phyloP scores from a whole-genome alignment of 2,329 filamentous ascomycete genomes.

The Metarhizium humberi region DNA sequence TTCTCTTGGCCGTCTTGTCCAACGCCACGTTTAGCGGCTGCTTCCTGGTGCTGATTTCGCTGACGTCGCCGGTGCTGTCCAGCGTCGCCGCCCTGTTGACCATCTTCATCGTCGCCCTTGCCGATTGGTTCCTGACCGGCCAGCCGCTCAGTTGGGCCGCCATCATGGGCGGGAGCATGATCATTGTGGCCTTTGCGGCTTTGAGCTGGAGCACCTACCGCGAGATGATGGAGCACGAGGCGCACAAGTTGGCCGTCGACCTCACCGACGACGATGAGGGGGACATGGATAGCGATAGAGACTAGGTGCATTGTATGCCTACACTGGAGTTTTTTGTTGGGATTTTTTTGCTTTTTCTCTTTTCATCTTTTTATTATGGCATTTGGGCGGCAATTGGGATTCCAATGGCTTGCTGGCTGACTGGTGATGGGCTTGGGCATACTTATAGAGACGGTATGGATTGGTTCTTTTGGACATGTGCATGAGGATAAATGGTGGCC shows the following conservation, averaged over 20 bases:
- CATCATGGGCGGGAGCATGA: constrained; percentile 73
- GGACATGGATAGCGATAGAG: constrained; percentile 15
- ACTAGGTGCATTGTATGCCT: not conserved
- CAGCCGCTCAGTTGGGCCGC: constrained; percentile 65
- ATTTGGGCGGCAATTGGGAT: too few relatives aligned
- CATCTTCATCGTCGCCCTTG: constrained; percentile 91
- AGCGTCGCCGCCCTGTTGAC: constrained; percentile 90
- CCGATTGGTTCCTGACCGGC: constrained; percentile 80
- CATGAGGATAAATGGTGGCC: too few relatives aligned
- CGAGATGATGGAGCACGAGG: constrained; percentile 81
- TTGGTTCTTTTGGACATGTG: too few relatives aligned
- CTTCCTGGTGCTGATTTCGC: constrained; percentile 84
- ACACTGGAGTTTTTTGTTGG: constrained; percentile 21
- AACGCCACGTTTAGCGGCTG: constrained; percentile 91
- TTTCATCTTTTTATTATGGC: too few relatives aligned
- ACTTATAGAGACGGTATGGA: too few relatives aligned
- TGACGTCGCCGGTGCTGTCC: constrained; percentile 86
- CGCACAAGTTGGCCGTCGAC: constrained; percentile 42
- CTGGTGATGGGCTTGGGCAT: too few relatives aligned
- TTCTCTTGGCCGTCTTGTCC: constrained; percentile 70
- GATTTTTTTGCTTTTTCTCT: constrained; percentile 27
- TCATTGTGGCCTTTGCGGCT: constrained; percentile 79
- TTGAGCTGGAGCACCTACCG: constrained; percentile 86
- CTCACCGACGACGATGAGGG: constrained; percentile 38
- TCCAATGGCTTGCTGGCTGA: too few relatives aligned